These are phyloP conservation scores for Pyrenochaeta sp. DNA, from an alignment of 2,329 filamentous ascomycete species.

Conservation along the genomic window DNA sequence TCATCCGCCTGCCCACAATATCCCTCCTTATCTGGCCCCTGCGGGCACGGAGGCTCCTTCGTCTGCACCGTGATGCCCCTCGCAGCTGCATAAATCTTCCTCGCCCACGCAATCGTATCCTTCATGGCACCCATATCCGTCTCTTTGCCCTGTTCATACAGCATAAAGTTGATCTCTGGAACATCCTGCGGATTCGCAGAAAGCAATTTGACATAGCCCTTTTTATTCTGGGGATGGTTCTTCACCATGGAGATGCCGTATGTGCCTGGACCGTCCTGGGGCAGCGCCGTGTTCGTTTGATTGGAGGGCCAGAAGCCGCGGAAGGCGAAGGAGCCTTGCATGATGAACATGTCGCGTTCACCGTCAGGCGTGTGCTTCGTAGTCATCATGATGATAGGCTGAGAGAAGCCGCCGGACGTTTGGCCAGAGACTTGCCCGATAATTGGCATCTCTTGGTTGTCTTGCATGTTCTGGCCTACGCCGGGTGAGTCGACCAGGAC, in stretches of 20 bases:
- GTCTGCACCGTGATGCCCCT: slow-evolving; percentile 48
- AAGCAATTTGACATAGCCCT: slow-evolving; percentile 66
- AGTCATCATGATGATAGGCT: slow-evolving; percentile 28
- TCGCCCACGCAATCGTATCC: slow-evolving; percentile 64
- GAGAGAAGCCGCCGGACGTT: slow-evolving; percentile 16
- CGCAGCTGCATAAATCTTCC: slow-evolving; percentile 55
- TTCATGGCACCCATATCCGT: slow-evolving; percentile 56
- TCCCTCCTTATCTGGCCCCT: slow-evolving; percentile 50
- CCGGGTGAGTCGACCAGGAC: slow-evolving; percentile 60
- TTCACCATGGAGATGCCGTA: slow-evolving; percentile 59
- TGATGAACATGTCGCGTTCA: slow-evolving; percentile 36
- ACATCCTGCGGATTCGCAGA: slow-evolving; percentile 68
- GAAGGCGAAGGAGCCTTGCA: slow-evolving; percentile 33
- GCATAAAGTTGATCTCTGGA: slow-evolving; percentile 61
- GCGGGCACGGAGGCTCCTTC: slow-evolving; percentile 51
- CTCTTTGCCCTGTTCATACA: slow-evolving; percentile 48
- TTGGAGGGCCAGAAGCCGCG: slow-evolving; percentile 35
- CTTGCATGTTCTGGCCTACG: slow-evolving; percentile 70
- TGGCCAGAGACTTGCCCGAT: slow-evolving; percentile 34
- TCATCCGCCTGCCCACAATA: slow-evolving; percentile 42
- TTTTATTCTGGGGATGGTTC: slow-evolving; percentile 67
- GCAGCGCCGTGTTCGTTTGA: slow-evolving; percentile 23
- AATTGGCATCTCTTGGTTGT: slow-evolving; percentile 60
- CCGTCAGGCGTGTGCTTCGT: slow-evolving; percentile 26
- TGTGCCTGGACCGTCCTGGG: slow-evolving; percentile 17